Percentiles rank a stretch among this genome's conserved stretches.
phyloP scores from a whole-genome alignment of 176 grass and related monocot genomes.

The Thinopyrum elongatum region DNA sequence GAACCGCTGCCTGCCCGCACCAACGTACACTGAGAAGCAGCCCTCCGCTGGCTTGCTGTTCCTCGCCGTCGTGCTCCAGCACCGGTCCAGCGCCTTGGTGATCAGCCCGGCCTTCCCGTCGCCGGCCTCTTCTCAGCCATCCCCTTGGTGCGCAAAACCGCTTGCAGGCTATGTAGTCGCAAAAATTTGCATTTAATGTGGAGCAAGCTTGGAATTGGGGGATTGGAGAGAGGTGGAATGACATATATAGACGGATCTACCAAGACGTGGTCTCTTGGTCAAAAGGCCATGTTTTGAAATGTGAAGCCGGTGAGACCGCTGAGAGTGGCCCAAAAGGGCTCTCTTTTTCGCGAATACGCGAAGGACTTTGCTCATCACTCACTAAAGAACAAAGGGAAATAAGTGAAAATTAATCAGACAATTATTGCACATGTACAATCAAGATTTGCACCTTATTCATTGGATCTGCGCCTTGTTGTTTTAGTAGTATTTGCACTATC shows the following conservation, averaged over 20 bases:
- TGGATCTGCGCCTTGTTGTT: not conserved
- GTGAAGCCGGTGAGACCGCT: not conserved
- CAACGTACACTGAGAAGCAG: slow-evolving; percentile 46
- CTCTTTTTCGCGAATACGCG: not conserved
- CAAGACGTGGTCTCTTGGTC: not conserved
- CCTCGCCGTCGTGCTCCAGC: slow-evolving; percentile 15
- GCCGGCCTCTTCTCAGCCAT: not conserved
- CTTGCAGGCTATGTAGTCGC: not conserved
- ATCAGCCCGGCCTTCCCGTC: slow-evolving; percentile 33
- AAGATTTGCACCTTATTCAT: not conserved
- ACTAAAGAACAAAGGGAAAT: not conserved
- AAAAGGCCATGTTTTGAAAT: slow-evolving; percentile 8
- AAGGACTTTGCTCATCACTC: not conserved
- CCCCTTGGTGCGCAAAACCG: not conserved
- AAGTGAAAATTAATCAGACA: not conserved
- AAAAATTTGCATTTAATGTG: not conserved
- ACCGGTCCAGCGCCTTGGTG: slow-evolving; percentile 48
- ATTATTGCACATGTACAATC: slow-evolving; percentile 9
- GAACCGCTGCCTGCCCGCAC: slow-evolving; percentile 42
- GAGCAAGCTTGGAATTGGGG: not conserved
- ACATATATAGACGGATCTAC: not conserved
- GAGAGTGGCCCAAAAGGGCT: not conserved
- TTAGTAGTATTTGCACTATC: not conserved
- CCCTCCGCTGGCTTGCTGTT: slow-evolving; percentile 7
- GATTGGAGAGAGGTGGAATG: not conserved